Base-by-base conservation (phyloP, 805 yeast species). In the Ogataea chonburiensis region DNA sequence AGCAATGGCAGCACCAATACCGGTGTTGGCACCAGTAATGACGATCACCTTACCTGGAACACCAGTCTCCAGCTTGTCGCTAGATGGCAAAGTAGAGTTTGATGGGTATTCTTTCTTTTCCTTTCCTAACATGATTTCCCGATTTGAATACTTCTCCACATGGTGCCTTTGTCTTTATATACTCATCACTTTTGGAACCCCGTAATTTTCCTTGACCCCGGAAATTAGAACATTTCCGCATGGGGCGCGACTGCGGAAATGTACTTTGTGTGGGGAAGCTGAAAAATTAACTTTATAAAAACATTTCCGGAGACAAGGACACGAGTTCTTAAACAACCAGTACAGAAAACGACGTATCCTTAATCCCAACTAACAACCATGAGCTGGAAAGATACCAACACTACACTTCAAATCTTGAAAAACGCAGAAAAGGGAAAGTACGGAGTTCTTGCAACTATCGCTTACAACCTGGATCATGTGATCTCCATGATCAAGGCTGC, bases 401-500 rank as follows among this genome's bases (percentile, higher is more conserved):
- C 51, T 19, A 55, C 66, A 1, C 46, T 52, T 25, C 46, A 48
- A 32, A 61, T 62, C 9, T 45, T 63, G 14, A 46, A 44, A 24
- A 55, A 44, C 10, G 66, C 66, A 10, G 62, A 61, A 38, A 34
- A 43, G 11, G 56, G 57, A 10, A 44, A 46, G 4, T 63, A 61
- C 37, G 65, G 63, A 4, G 63, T 63, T 4, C 46, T 63, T 4
- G 60, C 66, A 7, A 52, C 64, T 28, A 50, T 61, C 27, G 63
- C 62, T 25, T 63, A 63, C 47, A 60, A 58, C 10, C 39, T 59
- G 7, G 68, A 62, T 31, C 63, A 58, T n/a, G 57, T 55, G 7
- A 36, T 60, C n/a, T 59, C 60, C 10, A 52, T 63, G 51, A 51
- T 63, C 24, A 45, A 46, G 32, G 67, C 67, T 3, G 67, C 67